Conservation (phyloP, 768 basidiomycete genomes). For the Asterophora lycoperdoides region DNA sequence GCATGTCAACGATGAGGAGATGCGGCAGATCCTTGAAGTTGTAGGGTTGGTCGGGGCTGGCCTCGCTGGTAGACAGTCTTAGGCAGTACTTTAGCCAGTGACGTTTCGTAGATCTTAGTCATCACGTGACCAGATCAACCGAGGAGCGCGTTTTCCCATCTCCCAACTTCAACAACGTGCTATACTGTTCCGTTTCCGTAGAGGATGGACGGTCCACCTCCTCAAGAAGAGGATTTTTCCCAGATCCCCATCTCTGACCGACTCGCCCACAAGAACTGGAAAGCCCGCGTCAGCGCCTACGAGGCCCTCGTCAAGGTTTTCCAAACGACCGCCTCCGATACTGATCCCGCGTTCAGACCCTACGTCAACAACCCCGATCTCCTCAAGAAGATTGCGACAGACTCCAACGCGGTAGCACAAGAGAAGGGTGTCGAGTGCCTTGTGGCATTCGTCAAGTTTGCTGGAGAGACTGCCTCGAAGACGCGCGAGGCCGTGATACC, state of each 20-base stretch:
- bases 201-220: constrained; percentile 85
- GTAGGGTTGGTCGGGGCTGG: constrained; percentile 56
- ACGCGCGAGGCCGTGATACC: constrained; percentile 80
- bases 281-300: constrained; percentile 93
- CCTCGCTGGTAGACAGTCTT: constrained; percentile 42
- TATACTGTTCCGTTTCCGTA: constrained; percentile 7
- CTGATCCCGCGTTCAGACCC: constrained; percentile 90
- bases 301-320: constrained; percentile 84
- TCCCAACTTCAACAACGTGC: neutral
- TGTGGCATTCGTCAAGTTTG: constrained; percentile 81
- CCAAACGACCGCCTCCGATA: constrained; percentile 84
- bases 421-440: constrained; percentile 95
- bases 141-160: constrained; percentile 13
- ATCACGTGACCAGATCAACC: constrained; percentile 15
- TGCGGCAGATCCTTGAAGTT: constrained; percentile 51
- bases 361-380: constrained; percentile 75
- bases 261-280: constrained; percentile 97
- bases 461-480: constrained; percentile 83
- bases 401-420: constrained; percentile 95
- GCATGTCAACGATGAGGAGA: constrained; percentile 46
- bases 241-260: constrained; percentile 72
- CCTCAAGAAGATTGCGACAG: constrained; percentile 83
- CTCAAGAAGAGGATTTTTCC: constrained; percentile 92
- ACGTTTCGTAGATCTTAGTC: constrained; percentile 6
- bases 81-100: too few relatives aligned